Evolutionary conservation across 2,329 filamentous ascomycete genomes (phyloP), one percentile per base, ranked within the genome.

Genomic region (Neoarthrinium moseri): DNA sequence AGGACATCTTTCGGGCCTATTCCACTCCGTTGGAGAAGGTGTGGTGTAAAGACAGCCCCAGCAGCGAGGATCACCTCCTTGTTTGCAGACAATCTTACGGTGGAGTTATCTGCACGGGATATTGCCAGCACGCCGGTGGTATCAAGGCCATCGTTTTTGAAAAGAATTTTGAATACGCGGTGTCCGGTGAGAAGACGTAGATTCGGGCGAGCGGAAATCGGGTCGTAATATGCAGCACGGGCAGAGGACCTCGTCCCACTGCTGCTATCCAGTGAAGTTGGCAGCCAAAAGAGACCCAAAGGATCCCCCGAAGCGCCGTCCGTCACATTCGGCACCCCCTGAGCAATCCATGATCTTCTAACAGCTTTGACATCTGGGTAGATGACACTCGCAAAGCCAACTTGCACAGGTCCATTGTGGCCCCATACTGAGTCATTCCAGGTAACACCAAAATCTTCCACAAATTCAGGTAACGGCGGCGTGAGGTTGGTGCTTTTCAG

Each of bases 11-110:
- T 20, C 6, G 52, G 47, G 1, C 58, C 58, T 8, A 61, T 47
- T 7, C 71, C 70, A 5, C 68, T 72, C 1, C 68, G 56, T 46
- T 72, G 66, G 0, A 74, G 58, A 0, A 74, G 43, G 22, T 68
- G 58, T 48, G 46, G 66, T 47, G 42, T 68, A 49, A 53, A 49
- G 15, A 52, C 30, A 30, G 54, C 50, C 3, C 60, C 61, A 2
- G 60, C 56, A 6, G 54, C 54, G 2, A 63, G 40, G 18, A 63
- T 51, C 26, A 59, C 52, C 39, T 63, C 59, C 26, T 54, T 47
- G 30, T 20, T 51, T 8, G 53, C 55, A 7, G 20, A 17, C 17
- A 53, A 37, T 3, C 36, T 39, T 12, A 41, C 45, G 2, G 44
- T 51, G 13, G 42, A 36, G 26, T 22, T 24, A 15, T 23, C 38